Conservation (phyloP, 2,329 filamentous ascomycete genomes). For the Xylaria sp. region DNA sequence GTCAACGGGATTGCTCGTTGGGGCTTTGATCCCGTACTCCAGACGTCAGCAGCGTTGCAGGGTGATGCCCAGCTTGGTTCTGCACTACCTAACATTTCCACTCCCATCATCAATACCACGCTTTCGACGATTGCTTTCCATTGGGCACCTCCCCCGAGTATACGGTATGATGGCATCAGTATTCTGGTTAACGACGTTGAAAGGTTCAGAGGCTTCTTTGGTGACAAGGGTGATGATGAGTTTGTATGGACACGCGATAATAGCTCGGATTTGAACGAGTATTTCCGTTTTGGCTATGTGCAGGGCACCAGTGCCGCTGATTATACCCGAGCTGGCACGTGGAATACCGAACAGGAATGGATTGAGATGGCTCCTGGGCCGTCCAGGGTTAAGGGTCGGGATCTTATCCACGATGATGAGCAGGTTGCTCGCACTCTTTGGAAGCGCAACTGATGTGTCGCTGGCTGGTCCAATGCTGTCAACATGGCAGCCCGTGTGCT, state of each 20-base stretch:
- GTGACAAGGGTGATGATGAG: constrained; percentile 60
- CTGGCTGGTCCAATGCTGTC: not conserved
- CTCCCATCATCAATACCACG: constrained; percentile 59
- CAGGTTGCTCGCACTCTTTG: constrained; percentile 27
- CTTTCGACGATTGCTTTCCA: constrained; percentile 74
- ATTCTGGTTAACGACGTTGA: constrained; percentile 89
- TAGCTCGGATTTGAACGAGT: constrained; percentile 65
- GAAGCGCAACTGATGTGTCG: constrained; percentile 4
- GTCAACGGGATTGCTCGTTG: constrained; percentile 94
- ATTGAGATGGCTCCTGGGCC: constrained; percentile 72
- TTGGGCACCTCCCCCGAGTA: constrained; percentile 61
- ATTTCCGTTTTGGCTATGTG: constrained; percentile 82
- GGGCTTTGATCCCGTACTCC: constrained; percentile 90
- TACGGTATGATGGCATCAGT: constrained; percentile 78
- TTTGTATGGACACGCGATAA: constrained; percentile 71
- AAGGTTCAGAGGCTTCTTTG: constrained; percentile 77
- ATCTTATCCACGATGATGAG: constrained; percentile 34
- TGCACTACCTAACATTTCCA: constrained; percentile 65
- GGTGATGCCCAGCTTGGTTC: constrained; percentile 74
- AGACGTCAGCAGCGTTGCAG: constrained; percentile 79
- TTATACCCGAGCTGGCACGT: constrained; percentile 80
- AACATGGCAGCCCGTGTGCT: not conserved
- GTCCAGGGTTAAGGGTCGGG: constrained; percentile 56
- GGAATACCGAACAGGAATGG: constrained; percentile 74
- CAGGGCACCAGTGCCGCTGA: constrained; percentile 72